Percentiles rank a stretch among this genome's conserved stretches.
Evolutionary conservation across 495 filamentous ascomycete genomes (phyloP).

Genomic region (Glonium stellatum): DNA sequence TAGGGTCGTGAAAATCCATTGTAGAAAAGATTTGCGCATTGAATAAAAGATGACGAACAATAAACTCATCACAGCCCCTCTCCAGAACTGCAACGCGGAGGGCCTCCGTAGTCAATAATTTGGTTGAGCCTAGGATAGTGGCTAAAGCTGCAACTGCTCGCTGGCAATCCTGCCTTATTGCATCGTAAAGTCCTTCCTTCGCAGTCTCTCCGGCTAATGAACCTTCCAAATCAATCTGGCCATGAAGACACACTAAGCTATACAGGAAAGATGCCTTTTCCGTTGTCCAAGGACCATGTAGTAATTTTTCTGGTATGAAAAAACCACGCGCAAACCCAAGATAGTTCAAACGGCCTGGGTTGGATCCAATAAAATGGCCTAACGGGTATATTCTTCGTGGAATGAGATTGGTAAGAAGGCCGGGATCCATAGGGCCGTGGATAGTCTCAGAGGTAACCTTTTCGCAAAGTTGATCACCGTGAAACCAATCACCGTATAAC

Average conservation of each 20-base stretch:
- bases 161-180: slow-evolving; percentile 16
- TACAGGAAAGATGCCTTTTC: slow-evolving; percentile 22
- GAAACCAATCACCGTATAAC: no score
- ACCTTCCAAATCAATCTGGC: slow-evolving; percentile 23
- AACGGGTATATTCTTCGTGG: not conserved
- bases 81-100: slow-evolving; percentile 14
- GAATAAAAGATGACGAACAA: slow-evolving; percentile 20
- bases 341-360: slow-evolving; percentile 5
- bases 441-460: no score
- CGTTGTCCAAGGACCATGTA: slow-evolving; percentile 17
- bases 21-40: slow-evolving; percentile 22
- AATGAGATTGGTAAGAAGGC: no score
- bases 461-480: no score
- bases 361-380: no score
- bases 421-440: no score
- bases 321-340: slow-evolving; percentile 20
- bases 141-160: slow-evolving; percentile 21
- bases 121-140: slow-evolving; percentile 14
- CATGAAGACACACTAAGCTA: slow-evolving; percentile 17
- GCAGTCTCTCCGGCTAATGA: slow-evolving; percentile 22
- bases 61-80: slow-evolving; percentile 13
- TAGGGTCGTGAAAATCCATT: slow-evolving; percentile 21
- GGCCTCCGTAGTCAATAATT: slow-evolving; percentile 12
- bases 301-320: slow-evolving; percentile 25
- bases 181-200: slow-evolving; percentile 19